Conservation (phyloP, 768 basidiomycete genomes). For the Solioccasus polychromus region DNA sequence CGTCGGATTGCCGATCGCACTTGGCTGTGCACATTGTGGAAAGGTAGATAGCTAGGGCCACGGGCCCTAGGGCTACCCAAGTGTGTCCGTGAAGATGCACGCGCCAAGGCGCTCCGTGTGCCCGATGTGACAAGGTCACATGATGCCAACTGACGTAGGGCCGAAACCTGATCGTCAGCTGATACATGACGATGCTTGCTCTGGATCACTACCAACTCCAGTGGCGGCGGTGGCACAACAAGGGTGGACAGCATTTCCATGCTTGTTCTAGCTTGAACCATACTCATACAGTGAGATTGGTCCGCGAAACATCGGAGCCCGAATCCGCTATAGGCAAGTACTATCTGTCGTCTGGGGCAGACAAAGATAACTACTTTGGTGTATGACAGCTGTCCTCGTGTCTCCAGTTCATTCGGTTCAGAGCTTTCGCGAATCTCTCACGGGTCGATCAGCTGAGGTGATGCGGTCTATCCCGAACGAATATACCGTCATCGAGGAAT, state of each 20-base stretch:
- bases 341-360: neutral
- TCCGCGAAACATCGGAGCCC: conserved; percentile 6
- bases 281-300: neutral
- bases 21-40: neutral
- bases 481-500: neutral
- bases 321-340: neutral
- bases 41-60: neutral
- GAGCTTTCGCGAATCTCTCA: conserved; percentile 2
- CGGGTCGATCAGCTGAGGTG: conserved; percentile 1
- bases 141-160: neutral
- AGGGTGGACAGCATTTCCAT: neutral
- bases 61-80: neutral
- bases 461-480: neutral
- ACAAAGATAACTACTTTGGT: conserved; percentile 7
- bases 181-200: neutral
- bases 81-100: neutral
- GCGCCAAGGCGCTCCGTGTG: neutral
- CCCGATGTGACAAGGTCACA: neutral
- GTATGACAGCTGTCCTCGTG: conserved; percentile 6
- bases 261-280: too few species aligned
- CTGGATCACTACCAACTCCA: neutral
- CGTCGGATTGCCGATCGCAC: neutral
- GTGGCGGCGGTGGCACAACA: neutral
- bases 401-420: conserved; percentile 3
- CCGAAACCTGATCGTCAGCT: neutral